These are phyloP conservation scores for Irineochytrium annulatum DNA, from an alignment of 192 early-diverging fungal species.

Conservation along the genomic window DNA sequence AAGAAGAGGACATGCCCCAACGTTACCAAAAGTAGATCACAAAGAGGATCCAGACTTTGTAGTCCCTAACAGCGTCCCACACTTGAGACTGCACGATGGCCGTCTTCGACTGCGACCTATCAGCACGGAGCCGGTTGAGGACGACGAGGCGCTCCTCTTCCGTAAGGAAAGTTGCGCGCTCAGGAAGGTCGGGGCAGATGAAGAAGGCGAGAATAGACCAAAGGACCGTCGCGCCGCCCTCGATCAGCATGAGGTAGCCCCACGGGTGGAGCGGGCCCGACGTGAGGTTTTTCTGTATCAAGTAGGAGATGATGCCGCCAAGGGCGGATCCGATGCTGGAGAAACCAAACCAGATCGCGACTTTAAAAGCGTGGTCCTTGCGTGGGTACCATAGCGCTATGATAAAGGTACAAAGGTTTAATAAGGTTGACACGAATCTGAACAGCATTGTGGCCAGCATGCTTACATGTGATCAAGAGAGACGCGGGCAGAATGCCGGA, in stretches of 20 bases:
- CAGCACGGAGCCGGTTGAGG: conserved; percentile 17
- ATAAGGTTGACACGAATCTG: too few relatives aligned
- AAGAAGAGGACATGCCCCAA: conserved; percentile 11
- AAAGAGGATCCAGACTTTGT: conserved; percentile 23
- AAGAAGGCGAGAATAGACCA: not conserved
- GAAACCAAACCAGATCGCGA: too few relatives aligned
- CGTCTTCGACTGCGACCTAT: conserved; percentile 15
- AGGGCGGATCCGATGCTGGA: too few relatives aligned
- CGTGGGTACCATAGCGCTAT: too few relatives aligned
- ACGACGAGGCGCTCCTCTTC: conserved; percentile 7
- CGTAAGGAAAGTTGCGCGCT: not conserved
- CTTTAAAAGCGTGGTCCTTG: too few relatives aligned
- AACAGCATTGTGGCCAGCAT: too few relatives aligned
- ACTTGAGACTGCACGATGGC: conserved; percentile 1
- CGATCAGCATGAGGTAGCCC: not conserved
- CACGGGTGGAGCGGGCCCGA: not conserved
- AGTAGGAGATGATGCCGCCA: too few relatives aligned
- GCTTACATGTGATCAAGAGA: not conserved
- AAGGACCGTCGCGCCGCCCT: not conserved
- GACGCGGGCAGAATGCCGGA: not conserved
- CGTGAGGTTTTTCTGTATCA: too few relatives aligned
- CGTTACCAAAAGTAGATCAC: conserved; percentile 26
- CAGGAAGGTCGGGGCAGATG: not conserved
- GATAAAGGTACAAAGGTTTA: too few relatives aligned
- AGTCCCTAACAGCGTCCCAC: conserved; percentile 14